Conservation (phyloP, 2,329 filamentous ascomycete species). For the Colletotrichum aenigma region DNA sequence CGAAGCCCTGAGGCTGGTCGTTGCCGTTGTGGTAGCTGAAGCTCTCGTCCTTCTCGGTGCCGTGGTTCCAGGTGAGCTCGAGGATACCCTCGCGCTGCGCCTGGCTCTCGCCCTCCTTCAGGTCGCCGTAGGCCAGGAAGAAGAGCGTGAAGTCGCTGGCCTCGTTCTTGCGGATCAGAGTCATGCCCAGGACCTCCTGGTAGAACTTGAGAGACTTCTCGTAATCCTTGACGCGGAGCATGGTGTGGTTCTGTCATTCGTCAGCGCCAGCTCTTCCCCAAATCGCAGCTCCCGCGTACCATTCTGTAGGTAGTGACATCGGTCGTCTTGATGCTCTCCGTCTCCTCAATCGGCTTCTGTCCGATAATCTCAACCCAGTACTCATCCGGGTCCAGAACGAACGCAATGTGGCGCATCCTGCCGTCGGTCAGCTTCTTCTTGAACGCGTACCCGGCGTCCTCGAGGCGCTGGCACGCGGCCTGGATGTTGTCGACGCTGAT, state of each 20-base stretch:
- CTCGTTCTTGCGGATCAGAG: slow-evolving; percentile 74
- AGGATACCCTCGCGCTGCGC: slow-evolving; percentile 81
- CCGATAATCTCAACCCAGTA: slow-evolving; percentile 88
- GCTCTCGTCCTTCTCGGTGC: slow-evolving; percentile 81
- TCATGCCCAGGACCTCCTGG: slow-evolving; percentile 89
- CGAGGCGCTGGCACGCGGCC: slow-evolving; percentile 86
- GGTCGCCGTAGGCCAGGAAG: slow-evolving; percentile 79
- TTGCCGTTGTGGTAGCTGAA: slow-evolving; percentile 96
- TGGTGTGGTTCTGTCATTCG: slow-evolving; percentile 75
- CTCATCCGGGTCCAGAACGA: slow-evolving; percentile 85
- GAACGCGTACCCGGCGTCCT: slow-evolving; percentile 89
- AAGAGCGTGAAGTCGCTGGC: slow-evolving; percentile 85
- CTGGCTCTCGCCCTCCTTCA: slow-evolving; percentile 56
- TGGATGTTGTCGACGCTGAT: slow-evolving; percentile 85
- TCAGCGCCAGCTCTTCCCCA: background rate
- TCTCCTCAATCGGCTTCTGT: slow-evolving; percentile 73
- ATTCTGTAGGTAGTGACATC: slow-evolving; percentile 78
- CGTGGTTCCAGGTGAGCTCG: slow-evolving; percentile 86
- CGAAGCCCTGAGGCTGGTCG: slow-evolving; percentile 88
- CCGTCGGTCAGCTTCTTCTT: slow-evolving; percentile 95
- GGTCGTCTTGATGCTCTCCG: slow-evolving; percentile 73
- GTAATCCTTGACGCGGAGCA: slow-evolving; percentile 89
- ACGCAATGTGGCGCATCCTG: slow-evolving; percentile 86
- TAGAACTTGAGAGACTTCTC: slow-evolving; percentile 80
- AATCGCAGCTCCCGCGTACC: slow-evolving; percentile 38